Evolutionary conservation across 768 basidiomycete species (phyloP).

Genomic region (Phylloporus sp.): DNA sequence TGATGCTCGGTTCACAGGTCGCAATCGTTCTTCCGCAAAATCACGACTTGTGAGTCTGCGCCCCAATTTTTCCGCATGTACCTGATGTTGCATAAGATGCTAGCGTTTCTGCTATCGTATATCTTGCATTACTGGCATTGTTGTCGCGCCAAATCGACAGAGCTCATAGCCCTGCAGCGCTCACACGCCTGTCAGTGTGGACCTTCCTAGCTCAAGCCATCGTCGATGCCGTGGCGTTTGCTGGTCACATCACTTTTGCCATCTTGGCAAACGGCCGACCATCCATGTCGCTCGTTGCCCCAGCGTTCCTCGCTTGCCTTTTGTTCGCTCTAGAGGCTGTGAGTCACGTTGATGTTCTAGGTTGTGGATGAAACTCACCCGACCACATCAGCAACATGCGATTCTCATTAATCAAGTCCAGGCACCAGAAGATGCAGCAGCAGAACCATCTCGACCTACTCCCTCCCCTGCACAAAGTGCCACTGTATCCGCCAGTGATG

Average conservation of each 20-base stretch:
- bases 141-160: slow-evolving; percentile 70
- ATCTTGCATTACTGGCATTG: slow-evolving; percentile 61
- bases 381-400: slow-evolving; percentile 64
- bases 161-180: slow-evolving; percentile 72
- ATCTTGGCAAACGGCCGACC: slow-evolving; percentile 79
- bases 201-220: slow-evolving; percentile 75
- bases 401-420: slow-evolving; percentile 79
- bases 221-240: slow-evolving; percentile 80
- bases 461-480: slow-evolving; percentile 6
- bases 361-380: neutral
- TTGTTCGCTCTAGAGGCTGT: slow-evolving; percentile 83
- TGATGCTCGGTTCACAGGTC: slow-evolving; percentile 34
- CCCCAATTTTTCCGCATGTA: neutral
- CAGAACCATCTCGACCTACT: slow-evolving; percentile 24
- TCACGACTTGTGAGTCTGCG: slow-evolving; percentile 51
- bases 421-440: slow-evolving; percentile 57
- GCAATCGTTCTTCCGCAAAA: slow-evolving; percentile 66
- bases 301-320: slow-evolving; percentile 78
- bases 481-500: slow-evolving; percentile 1
- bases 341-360: slow-evolving; percentile 24
- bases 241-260: slow-evolving; percentile 84
- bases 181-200: slow-evolving; percentile 79
- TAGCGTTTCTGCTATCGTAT: slow-evolving; percentile 58
- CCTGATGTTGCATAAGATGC: slow-evolving; percentile 50
- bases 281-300: slow-evolving; percentile 75